Evolutionary conservation across 345 rosid genomes (phyloP).

Genomic region (Toxicodendron radicans): DNA sequence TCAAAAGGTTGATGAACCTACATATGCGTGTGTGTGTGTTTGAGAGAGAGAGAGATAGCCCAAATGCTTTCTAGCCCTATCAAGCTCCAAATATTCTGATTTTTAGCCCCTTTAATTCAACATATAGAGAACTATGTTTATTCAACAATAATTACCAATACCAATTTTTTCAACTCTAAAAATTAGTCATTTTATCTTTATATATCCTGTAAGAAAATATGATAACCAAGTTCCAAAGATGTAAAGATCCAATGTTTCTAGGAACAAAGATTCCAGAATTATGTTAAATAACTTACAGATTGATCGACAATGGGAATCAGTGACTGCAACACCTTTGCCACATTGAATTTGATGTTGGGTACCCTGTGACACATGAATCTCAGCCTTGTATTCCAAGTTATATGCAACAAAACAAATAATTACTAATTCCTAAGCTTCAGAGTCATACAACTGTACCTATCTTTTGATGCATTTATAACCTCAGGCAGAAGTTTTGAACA

Average conservation of each 20-base stretch:
- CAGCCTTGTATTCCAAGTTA: background rate
- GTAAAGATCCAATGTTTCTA: background rate
- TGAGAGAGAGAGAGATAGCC: too few relatives aligned
- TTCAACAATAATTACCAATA: background rate
- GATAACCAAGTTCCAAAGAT: background rate
- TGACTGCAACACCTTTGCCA: conserved; percentile 91
- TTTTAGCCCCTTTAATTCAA: background rate
- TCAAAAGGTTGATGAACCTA: background rate
- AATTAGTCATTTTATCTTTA: background rate
- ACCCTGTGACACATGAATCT: conserved; percentile 49
- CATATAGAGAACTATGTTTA: background rate
- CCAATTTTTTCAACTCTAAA: background rate
- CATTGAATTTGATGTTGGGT: conserved; percentile 95
- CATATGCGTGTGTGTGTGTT: background rate
- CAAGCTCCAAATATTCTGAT: background rate
- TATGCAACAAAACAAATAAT: background rate
- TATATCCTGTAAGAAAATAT: background rate
- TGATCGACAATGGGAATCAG: conserved; percentile 81
- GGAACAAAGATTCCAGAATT: background rate
- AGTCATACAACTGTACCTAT: conserved; percentile 49
- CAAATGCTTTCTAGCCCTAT: background rate
- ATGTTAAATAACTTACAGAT: conserved; percentile 52
- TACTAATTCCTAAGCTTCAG: background rate
- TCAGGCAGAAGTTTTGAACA: conserved; percentile 82
- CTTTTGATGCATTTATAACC: conserved; percentile 78